Percentiles rank a stretch among this genome's conserved stretches.
Evolutionary conservation across 305 asterid species (phyloP).

Genomic region (Fraxinus xanthoxyloides): DNA sequence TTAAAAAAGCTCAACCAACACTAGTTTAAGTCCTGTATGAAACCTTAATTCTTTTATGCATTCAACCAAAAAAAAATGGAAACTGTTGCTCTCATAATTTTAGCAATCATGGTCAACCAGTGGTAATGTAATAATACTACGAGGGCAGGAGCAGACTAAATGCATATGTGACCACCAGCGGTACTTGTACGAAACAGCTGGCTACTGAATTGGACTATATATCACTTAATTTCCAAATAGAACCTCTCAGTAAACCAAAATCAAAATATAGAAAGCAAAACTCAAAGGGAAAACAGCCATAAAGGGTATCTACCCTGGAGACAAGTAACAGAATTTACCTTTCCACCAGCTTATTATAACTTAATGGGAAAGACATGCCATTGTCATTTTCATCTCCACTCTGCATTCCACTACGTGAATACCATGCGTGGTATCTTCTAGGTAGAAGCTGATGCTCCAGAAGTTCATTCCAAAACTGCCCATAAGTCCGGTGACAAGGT

Average conservation of each 20-base stretch:
- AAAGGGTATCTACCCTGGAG: slow-evolving; percentile 2
- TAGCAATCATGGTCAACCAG: not conserved
- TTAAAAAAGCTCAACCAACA: not conserved
- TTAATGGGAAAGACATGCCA: slow-evolving; percentile 84
- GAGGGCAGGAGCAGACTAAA: not conserved
- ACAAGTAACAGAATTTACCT: slow-evolving; percentile 45
- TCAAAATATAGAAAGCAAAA: not conserved
- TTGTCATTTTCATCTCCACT: slow-evolving; percentile 90
- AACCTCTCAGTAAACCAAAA: not conserved
- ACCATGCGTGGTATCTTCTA: slow-evolving; percentile 96
- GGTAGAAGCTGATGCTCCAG: slow-evolving; percentile 96
- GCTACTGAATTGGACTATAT: not conserved
- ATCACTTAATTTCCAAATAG: not conserved
- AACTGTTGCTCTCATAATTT: not conserved
- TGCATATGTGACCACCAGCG: not conserved
- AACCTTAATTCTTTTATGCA: not conserved
- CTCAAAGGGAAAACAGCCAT: slow-evolving; percentile 1
- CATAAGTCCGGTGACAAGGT: slow-evolving; percentile 88
- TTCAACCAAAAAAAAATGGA: not conserved
- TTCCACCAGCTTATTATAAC: slow-evolving; percentile 72
- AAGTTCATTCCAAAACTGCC: slow-evolving; percentile 97
- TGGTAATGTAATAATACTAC: not conserved
- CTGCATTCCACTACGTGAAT: slow-evolving; percentile 73
- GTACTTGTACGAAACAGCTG: not conserved
- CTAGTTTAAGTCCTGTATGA: not conserved